Evolutionary conservation across 805 yeast species (phyloP), one percentile per base, ranked within the genome.

Genomic region (Sugiyamaella valdiviana): DNA sequence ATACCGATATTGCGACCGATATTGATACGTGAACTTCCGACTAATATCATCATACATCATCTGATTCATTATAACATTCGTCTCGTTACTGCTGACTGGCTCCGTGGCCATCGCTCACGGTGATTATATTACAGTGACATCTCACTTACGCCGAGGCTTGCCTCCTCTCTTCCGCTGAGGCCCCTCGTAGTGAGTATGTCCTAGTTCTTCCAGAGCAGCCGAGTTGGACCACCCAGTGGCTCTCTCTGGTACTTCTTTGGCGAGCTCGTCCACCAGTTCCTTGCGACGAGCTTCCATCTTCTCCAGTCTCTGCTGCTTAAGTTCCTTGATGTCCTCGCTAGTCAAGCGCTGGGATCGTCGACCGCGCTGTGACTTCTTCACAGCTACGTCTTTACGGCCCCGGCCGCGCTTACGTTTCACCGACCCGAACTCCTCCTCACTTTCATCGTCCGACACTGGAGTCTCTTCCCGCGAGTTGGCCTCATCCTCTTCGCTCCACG

Each of bases 271-370:
- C 23, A 50, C 19, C 14, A 54, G 45, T 35, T 55, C 54, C 24
- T 39, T 42, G 26, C 55, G 51, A 14, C 53, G 44, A 20, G 44
- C 24, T 20, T 38, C 32, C 16, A 23, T 44, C 22, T 23, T 16
- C 21, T 45, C 44, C 20, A 16, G 14, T 32, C 48, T 12, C 21
- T 29, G n/a, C 26, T 19, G 19, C 49, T 21, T 39, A 50, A 17
- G 69, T 16, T 62, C 71, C 67, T 82, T 85, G 65, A 80, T 88
- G 49, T 9, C 23, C 38, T 15, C 56, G 46, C 43, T n/a, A n/a
- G n/a, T n/a, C n/a, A n/a, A n/a, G n/a, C 29, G 24, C 19, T 41
- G 44, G 12, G 44, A 24, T 9, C 44, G 17, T 24, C 36, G 24
- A 20, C 14, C 36, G 48, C 36, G 29, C 49, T n/a, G 35, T 46